Percentiles rank a stretch among this genome's conserved stretches.
These are phyloP conservation scores for Ramalina intermedia DNA, from an alignment of 495 filamentous ascomycete species.

Conservation along the genomic window DNA sequence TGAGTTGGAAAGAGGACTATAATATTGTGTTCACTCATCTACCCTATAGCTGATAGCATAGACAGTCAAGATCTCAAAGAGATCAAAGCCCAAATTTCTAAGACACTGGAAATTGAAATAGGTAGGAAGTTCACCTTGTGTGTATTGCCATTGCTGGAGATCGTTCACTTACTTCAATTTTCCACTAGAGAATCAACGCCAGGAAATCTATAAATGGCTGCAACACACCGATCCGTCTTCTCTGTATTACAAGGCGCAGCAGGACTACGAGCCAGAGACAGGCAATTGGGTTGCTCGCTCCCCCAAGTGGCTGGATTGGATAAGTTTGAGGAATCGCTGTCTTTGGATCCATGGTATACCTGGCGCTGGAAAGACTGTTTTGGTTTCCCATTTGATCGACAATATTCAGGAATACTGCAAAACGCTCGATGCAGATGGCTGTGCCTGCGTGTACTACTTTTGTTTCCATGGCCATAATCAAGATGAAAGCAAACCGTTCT, in stretches of 20 bases:
- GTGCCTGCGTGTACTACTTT: constrained; percentile 23
- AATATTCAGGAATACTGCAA: constrained; percentile 11
- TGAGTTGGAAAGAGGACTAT: too few relatives aligned
- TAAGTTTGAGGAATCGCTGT: constrained; percentile 7
- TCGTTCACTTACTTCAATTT: not conserved
- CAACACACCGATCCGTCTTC: constrained; percentile 5
- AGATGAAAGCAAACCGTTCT: constrained; percentile 14
- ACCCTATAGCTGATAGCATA: not conserved
- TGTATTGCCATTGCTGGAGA: not conserved
- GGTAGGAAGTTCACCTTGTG: not conserved
- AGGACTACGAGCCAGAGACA: constrained; percentile 7
- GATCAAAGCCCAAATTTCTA: constrained; percentile 5
- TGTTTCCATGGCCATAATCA: constrained; percentile 23
- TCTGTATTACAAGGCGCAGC: constrained; percentile 10
- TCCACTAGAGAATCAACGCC: not conserved
- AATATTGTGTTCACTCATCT: too few relatives aligned
- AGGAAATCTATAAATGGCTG: constrained; percentile 5
- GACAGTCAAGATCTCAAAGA: constrained; percentile 7
- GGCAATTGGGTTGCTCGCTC: constrained; percentile 15
- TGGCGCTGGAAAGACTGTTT: constrained; percentile 28
- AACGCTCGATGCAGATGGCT: not conserved
- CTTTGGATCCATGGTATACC: constrained; percentile 30
- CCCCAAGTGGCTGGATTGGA: constrained; percentile 13
- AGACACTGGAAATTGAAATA: not conserved
- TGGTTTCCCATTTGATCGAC: constrained; percentile 22